A percentile compares a stretch with the other conserved stretches of the same genome.
phyloP scores from a whole-genome alignment of 1,284 basidiomycete species.

The Cutaneotrichosporon cyanovorans region DNA sequence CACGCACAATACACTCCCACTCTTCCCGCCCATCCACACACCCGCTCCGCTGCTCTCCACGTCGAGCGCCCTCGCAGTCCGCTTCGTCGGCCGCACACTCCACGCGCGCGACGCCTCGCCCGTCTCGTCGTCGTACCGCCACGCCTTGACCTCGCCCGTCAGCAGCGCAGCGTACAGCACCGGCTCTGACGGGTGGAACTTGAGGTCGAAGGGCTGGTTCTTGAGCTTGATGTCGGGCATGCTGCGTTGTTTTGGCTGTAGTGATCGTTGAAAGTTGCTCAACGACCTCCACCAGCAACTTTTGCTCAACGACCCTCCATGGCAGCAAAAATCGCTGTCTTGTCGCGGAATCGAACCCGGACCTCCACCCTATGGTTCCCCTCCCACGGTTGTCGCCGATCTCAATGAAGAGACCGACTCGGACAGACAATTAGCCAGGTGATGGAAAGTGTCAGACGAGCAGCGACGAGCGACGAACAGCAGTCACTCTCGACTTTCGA shows the following conservation, averaged over 20 bases:
- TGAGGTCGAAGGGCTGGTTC: conserved; percentile 73
- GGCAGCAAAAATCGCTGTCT: background rate
- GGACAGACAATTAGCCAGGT: no score
- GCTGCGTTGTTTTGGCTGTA: background rate
- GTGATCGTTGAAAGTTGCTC: background rate
- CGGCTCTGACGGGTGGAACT: conserved; percentile 66
- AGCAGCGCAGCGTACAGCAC: conserved; percentile 71
- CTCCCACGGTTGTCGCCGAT: no score
- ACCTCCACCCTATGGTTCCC: no score
- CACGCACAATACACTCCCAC: conserved; percentile 69
- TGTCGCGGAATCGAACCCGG: no score
- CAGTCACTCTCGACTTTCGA: no score
- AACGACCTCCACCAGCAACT: background rate
- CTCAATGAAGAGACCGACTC: no score
- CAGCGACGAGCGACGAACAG: no score
- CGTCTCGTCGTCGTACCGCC: conserved; percentile 59
- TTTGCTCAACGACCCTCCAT: background rate
- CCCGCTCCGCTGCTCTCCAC: conserved; percentile 58
- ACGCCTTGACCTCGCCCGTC: conserved; percentile 73
- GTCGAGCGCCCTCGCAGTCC: conserved; percentile 66
- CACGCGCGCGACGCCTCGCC: conserved; percentile 35
- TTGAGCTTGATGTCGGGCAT: conserved; percentile 45
- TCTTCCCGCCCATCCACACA: conserved; percentile 77
- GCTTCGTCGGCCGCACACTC: conserved; percentile 45
- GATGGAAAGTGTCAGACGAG: no score